Base-by-base conservation (phyloP, 2,329 filamentous ascomycete genomes). In the Fusarium sp. region DNA sequence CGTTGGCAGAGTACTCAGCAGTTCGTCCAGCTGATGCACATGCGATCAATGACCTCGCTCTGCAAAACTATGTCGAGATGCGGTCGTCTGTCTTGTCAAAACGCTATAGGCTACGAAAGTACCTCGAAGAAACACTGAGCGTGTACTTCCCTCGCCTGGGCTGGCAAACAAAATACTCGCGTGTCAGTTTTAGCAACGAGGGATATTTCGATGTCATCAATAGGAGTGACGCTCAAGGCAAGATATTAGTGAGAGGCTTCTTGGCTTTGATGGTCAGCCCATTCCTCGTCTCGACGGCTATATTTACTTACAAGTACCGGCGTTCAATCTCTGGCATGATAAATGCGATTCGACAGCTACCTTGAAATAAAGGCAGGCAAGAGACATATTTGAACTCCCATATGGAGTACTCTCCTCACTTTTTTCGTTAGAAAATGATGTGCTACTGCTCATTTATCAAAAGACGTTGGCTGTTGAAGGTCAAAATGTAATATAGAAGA, bases 11-110 rank as follows among this genome's bases (percentile, higher is more conserved):
- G 64, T 99, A 98, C 82, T 92, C 92, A 0, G 79, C 83, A 1
- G 82, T 91, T 52, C 90, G 96, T 5, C 87, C 89, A 6, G 85
- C 88, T 0, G 95, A 99, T 74, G 92, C 94, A 0, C 89, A 95
- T 71, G 90, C 94, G 1, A 97, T 99, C 81, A 97, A 96, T 75
- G 92, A 97, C 71, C 87, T 99, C 5, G 96, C 96, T 0, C 85
- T 96, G 32, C 86, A 92, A 46, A 99, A 99, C 76, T 98, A 97
- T 77, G 84, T 90, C 47, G 96, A 99, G 80, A 99, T 99, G 96
- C 89, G 94, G 11, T 87, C 90, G 1, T 92, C 92, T 5, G 96
- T 98, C 10, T 88, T 91, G 39, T 93, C 90, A 1, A 89, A 87
- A 0, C 75, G 90, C 0, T 98, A 98, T 75, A 86, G 90, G 33